Percentiles rank a stretch among this genome's conserved stretches.
phyloP scores from a whole-genome alignment of 495 filamentous ascomycete species.

The Aspergillus saccharolyticus region DNA sequence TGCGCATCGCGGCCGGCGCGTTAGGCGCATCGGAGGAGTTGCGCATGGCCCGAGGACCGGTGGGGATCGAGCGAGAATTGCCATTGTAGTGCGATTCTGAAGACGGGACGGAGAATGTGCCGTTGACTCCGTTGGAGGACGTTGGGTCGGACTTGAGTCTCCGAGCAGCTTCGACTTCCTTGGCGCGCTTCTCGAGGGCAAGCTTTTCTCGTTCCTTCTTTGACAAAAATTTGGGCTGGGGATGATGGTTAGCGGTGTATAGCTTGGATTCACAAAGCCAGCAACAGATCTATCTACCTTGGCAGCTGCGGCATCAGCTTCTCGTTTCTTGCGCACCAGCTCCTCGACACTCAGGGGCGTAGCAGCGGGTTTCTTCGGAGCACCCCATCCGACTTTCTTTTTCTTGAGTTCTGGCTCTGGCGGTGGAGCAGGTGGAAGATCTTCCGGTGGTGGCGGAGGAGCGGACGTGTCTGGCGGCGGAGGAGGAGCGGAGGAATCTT shows the following conservation, averaged over 20 bases:
- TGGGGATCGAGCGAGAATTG: constrained; percentile 51
- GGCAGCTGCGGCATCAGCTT: constrained; percentile 69
- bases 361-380: constrained; percentile 27
- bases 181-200: constrained; percentile 76
- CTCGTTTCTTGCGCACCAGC: constrained; percentile 70
- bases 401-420: constrained; percentile 37
- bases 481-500: constrained; percentile 38
- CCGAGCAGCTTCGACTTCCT: constrained; percentile 72
- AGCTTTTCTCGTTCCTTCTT: constrained; percentile 85
- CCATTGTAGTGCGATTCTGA: constrained; percentile 16
- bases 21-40: constrained; percentile 44
- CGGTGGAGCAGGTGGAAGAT: constrained; percentile 50
- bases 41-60: constrained; percentile 75
- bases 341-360: constrained; percentile 71
- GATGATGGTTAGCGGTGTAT: constrained; percentile 16
- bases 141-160: constrained; percentile 27
- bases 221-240: constrained; percentile 83
- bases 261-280: background rate
- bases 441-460: constrained; percentile 56
- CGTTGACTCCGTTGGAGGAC: constrained; percentile 26
- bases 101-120: constrained; percentile 13
- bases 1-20: constrained; percentile 51
- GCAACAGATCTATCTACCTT: constrained; percentile 52
- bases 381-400: constrained; percentile 54
- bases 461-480: constrained; percentile 41